phyloP scores from a whole-genome alignment of 495 filamentous ascomycete genomes.

The Xylaria castorea region DNA sequence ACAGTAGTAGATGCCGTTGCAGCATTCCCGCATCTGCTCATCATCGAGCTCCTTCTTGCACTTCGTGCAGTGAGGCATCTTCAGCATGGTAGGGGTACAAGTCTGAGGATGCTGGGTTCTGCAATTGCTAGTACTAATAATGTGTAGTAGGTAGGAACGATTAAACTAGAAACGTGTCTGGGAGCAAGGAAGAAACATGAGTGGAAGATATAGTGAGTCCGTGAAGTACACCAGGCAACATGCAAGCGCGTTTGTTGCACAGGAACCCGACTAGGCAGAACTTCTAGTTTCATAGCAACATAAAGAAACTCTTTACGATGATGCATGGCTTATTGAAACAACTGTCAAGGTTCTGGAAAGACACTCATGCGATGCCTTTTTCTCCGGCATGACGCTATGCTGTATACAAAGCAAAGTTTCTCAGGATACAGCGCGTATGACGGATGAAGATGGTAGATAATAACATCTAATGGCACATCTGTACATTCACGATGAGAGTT shows the following conservation, averaged over 20 bases:
- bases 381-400: background rate
- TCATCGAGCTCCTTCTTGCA: slow-evolving; percentile 1
- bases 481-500: background rate
- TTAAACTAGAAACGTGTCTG: background rate
- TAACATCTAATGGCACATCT: background rate
- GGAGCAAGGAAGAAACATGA: background rate
- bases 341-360: background rate
- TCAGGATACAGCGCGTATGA: background rate
- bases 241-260: background rate
- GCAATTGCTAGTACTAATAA: background rate
- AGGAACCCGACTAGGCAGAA: background rate
- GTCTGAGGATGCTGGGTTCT: background rate
- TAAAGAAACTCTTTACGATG: background rate
- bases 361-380: background rate
- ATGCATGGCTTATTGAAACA: background rate
- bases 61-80: slow-evolving; percentile 1
- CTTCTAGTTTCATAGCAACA: background rate
- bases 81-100: background rate
- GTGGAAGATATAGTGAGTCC: background rate
- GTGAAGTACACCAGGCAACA: background rate
- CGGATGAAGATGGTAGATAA: background rate
- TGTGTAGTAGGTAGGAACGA: background rate
- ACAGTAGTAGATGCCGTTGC: slow-evolving; percentile 9
- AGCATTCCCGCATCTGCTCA: background rate
- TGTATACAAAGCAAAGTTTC: background rate